Evolutionary conservation across 495 filamentous ascomycete genomes (phyloP), one percentile per base, ranked within the genome.

Genomic region (Emericellopsis terricola): DNA sequence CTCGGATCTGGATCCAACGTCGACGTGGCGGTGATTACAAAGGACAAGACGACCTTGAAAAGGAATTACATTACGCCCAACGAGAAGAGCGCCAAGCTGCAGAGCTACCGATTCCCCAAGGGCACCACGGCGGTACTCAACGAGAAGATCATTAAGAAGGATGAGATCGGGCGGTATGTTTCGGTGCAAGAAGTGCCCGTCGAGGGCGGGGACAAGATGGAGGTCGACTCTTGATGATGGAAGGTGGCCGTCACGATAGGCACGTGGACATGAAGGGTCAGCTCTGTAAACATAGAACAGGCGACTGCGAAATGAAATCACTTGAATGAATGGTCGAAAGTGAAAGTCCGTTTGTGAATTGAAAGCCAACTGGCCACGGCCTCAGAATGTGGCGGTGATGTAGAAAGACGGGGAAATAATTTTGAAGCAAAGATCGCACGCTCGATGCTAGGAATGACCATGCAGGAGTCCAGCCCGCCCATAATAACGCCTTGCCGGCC

Each of bases 1-100:
- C 56, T 99, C 53, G 91, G 91, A 3, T 92, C 82, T 9, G 91
- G 91, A 41, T 87, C 79, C 48, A 99, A 99, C 53, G 91, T 99
- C 29, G 91, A 99, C 52, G 76, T 99, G 29, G 86, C 84, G 41
- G 71, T 99, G 40, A 94, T 99, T 45, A 89, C 85, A 37, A 61
- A 69, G 44, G 84, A 94, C 42, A 91, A 93, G 74, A 87, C 91
- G 17, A 80, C 81, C 41, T 55, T 99, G 55, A 65, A 85, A 65
- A 71, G 89, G 42, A 91, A 89, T 54, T 87, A 78, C 59, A 71
- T 91, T 55, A 83, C 64, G 53, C 91, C 91, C 31, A 99, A 99
- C 53, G 73, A 84, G 59, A 71, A 91, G 50, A 81, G 75, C 46
- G 62, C 76, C 61, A 99, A 99, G 69, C 71, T 86, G 51, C 69